Evolutionary conservation across 345 rosid genomes (phyloP).

Genomic region (Salix arbutifolia): DNA sequence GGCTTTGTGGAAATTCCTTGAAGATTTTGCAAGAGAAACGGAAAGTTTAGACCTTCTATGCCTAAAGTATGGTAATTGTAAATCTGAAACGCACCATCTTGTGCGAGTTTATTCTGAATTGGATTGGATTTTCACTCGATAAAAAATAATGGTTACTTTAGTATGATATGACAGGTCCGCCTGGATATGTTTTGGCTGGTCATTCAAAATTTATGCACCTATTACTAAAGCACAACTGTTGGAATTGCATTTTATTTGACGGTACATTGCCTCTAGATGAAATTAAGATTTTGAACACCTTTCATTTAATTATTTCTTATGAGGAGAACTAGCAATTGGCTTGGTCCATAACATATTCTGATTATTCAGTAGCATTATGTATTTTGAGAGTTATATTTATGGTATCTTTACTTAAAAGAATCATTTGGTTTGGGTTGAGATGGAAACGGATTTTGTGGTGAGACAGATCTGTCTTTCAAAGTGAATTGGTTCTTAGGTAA

Average conservation of each 20-base stretch:
- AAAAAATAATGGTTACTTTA: neutral
- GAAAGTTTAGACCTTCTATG: conserved; percentile 11
- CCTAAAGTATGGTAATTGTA: neutral
- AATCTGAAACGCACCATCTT: neutral
- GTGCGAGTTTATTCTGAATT: conserved; percentile 4
- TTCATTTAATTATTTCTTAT: neutral
- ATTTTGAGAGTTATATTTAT: neutral
- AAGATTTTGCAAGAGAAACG: conserved; percentile 13
- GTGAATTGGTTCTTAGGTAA: neutral
- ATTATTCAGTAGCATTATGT: neutral
- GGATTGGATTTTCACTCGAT: neutral
- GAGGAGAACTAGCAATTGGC: conserved; percentile 4
- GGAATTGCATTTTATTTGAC: neutral
- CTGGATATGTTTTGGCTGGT: neutral
- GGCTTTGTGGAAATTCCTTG: conserved; percentile 15
- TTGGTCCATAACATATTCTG: neutral
- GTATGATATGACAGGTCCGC: neutral
- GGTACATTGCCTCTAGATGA: conserved; percentile 3
- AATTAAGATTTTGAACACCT: neutral
- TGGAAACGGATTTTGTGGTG: neutral
- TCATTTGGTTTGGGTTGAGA: neutral
- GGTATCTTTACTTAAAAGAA: neutral
- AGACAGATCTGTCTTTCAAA: neutral
- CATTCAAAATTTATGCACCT: neutral
- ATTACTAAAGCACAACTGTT: neutral